These are phyloP conservation scores for Aspergillus udagawae DNA, from an alignment of 2,329 filamentous ascomycete genomes.

Conservation along the genomic window DNA sequence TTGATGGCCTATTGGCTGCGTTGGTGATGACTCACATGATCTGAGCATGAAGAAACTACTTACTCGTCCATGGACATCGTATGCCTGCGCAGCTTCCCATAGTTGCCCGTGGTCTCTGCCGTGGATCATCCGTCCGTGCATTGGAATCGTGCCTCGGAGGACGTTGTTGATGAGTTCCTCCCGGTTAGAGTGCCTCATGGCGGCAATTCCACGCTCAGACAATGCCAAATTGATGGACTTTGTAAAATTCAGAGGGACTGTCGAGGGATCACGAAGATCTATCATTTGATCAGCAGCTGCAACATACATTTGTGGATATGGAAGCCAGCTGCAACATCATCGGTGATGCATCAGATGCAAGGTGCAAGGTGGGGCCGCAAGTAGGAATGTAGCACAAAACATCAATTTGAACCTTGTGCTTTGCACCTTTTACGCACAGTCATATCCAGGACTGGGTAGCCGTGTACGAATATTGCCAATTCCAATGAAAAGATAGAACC, in stretches of 20 bases:
- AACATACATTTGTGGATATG: constrained; percentile 3
- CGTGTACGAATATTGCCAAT: not conserved
- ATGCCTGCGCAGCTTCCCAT: constrained; percentile 77
- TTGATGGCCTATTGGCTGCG: constrained; percentile 62
- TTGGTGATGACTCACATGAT: constrained; percentile 6
- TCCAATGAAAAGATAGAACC: constrained; percentile 27
- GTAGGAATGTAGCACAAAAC: not conserved
- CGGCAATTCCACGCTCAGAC: constrained; percentile 89
- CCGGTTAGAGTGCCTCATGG: constrained; percentile 68
- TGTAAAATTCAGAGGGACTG: constrained; percentile 86
- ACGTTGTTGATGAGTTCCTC: constrained; percentile 68
- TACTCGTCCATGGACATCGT: constrained; percentile 84
- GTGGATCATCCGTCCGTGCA: constrained; percentile 97
- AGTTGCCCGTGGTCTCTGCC: constrained; percentile 63
- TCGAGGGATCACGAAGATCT: constrained; percentile 85
- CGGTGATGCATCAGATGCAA: not conserved
- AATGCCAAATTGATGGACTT: constrained; percentile 98
- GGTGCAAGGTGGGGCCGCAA: not conserved
- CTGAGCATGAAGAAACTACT: constrained; percentile 23
- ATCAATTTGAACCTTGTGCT: not conserved
- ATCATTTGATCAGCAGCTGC: constrained; percentile 4
- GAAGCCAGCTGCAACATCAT: not conserved
- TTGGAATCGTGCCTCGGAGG: constrained; percentile 76
- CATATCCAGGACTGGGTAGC: not conserved
- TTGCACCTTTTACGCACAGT: not conserved